phyloP scores from a whole-genome alignment of 2,329 filamentous ascomycete genomes.

The Ophiostoma pallidulum region DNA sequence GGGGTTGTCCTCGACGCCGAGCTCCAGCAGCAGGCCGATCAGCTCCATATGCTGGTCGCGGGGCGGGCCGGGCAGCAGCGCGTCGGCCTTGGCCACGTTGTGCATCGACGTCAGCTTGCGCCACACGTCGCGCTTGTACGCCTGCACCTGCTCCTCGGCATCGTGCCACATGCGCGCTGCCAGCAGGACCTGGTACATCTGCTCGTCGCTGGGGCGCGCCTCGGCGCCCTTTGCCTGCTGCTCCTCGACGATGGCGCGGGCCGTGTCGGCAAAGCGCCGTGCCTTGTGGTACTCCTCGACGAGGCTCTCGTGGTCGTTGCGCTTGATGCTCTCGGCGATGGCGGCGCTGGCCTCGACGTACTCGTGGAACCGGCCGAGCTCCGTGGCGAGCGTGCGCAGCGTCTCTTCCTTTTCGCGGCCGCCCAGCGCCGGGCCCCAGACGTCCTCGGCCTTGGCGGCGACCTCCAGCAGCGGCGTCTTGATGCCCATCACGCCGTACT shows the following conservation, averaged over 20 bases:
- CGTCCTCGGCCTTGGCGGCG: constrained; percentile 87
- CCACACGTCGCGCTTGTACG: constrained; percentile 87
- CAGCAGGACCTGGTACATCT: constrained; percentile 78
- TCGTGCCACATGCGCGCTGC: constrained; percentile 94
- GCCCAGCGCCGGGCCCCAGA: constrained; percentile 90
- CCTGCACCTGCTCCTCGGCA: constrained; percentile 75
- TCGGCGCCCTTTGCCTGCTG: constrained; percentile 19
- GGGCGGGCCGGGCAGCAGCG: constrained; percentile 32
- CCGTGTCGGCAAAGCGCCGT: constrained; percentile 71
- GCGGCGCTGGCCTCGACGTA: constrained; percentile 72
- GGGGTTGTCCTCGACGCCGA: constrained; percentile 91
- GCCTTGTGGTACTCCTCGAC: constrained; percentile 81
- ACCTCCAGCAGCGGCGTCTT: constrained; percentile 82
- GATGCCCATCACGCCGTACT: constrained; percentile 81
- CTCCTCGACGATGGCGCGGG: constrained; percentile 55
- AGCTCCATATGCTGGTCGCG: constrained; percentile 87
- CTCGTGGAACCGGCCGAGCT: constrained; percentile 69
- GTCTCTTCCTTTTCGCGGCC: constrained; percentile 86
- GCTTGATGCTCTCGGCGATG: constrained; percentile 76
- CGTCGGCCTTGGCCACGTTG: constrained; percentile 29
- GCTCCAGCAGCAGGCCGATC: constrained; percentile 78
- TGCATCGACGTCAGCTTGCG: constrained; percentile 64
- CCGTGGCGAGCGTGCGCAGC: constrained; percentile 65
- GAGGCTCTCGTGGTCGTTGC: constrained; percentile 80
- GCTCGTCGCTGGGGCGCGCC: constrained; percentile 58